Base-by-base conservation (phyloP, 179 eudicot genomes). In the Amaranthus tricolor region DNA sequence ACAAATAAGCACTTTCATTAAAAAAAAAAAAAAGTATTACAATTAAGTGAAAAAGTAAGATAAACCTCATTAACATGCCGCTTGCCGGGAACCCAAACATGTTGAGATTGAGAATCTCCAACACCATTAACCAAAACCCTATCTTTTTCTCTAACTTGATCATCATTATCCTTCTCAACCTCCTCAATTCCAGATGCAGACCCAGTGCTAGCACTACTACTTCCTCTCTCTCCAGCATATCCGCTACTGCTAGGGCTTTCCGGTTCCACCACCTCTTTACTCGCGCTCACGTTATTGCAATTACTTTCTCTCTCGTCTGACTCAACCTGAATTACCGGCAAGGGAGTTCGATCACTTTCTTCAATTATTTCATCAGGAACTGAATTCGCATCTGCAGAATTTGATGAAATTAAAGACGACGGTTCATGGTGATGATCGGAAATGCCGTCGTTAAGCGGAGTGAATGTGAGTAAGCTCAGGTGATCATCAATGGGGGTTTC, bases 161-260 rank as follows among this genome's bases (percentile, higher is more conserved):
- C 89, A 1, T 73, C 80, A 43, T 74, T 78, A 62, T 80, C 72
- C 72, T 78, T 79, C 44, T 74, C 80, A 62, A 82, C 72, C 72
- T 78, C 96, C 49, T 85, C 92, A 49, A 79, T 79, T 44, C 85
- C 91, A 47, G 81, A 78, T 7, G 67, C 88, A 77, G 81, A 78
- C 5, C 63, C 88, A 77, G 86, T 85, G 24, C 85, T 79, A 7
- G 76, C 82, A 51, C 82, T 78, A 54, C 82, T 90, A 71, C 91
- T 89, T 43, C 95, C 98, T 61, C 89, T 86, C 84, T 87, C 98
- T 14, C 97, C 98, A 0, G 91, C 97, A 69, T 93, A 93, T 0
- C 98, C 98, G 59, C 98, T 91, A 72, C 95, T 93, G 73, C 89
- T 86, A 13, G 97, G 97, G 74, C 95, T 91, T 66, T 71, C 59